Evolutionary conservation across 352 stramenopile species (phyloP).

Genomic region (Globisporangium uncinulatum): DNA sequence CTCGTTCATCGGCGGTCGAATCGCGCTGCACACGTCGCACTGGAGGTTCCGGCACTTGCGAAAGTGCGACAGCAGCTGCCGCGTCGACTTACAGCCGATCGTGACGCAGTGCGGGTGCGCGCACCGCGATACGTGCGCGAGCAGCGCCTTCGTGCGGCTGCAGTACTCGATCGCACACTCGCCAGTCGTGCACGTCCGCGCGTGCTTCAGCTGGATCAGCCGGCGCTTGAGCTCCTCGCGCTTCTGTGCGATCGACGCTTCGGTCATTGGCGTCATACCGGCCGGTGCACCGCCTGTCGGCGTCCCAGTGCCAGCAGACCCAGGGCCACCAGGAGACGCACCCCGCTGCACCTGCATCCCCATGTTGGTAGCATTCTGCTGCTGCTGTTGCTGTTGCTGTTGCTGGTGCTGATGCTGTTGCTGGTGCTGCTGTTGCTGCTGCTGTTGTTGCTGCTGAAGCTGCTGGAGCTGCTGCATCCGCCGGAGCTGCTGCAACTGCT

Average conservation of each 20-base stretch:
- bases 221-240: conserved; percentile 80
- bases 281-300: conserved; percentile 24
- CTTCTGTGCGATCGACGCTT: conserved; percentile 80
- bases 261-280: conserved; percentile 68
- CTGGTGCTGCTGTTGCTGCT: conserved; percentile 29
- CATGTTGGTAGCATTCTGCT: conserved; percentile 17
- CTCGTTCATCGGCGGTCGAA: conserved; percentile 85
- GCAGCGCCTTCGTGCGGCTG: conserved; percentile 68
- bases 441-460: conserved; percentile 64
- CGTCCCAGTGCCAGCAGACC: conserved; percentile 14
- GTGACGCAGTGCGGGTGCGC: conserved; percentile 82
- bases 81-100: conserved; percentile 84
- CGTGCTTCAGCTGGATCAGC: conserved; percentile 85
- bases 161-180: conserved; percentile 83
- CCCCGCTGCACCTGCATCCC: conserved; percentile 11
- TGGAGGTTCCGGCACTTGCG: conserved; percentile 85
- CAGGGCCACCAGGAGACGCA: conserved; percentile 10
- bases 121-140: conserved; percentile 79
- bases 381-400: conserved; percentile 23
- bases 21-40: conserved; percentile 84
- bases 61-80: conserved; percentile 83
- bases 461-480: conserved; percentile 68
- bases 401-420: conserved; percentile 21
- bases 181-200: conserved; percentile 65
- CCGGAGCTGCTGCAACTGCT: conserved; percentile 82